Evolutionary conservation across 352 stramenopile genomes (phyloP), one percentile per base, ranked within the genome.

Genomic region (Phytophthora colocasiae): DNA sequence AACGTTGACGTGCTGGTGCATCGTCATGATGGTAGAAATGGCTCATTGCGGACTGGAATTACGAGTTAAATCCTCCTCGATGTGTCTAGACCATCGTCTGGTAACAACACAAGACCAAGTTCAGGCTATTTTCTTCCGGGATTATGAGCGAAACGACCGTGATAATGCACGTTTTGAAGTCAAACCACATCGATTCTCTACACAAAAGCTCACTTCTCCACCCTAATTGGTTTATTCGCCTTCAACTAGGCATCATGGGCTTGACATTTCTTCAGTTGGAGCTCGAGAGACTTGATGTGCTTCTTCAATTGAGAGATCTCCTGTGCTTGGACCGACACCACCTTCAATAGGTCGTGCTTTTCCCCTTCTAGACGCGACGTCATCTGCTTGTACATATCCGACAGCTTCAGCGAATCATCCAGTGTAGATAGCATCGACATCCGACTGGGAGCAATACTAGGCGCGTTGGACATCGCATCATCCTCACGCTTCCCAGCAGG

Each of bases 361-460:
- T 95, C 87, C 8, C 65, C 69, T 45, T 95, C 76, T n/a, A 95
- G 53, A 11, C 87, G 79, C 40, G 87, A 66, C 12, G 82, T 77
- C 85, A 93, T 95, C 58, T 90, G 80, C 61, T 93, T 92, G 78
- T 93, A 95, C 84, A 92, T 89, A 63, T 88, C 79, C 15, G 78
- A 85, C n/a, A 95, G 59, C 43, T 80, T 87, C 8, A 79, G 63
- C 19, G 78, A 85, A 56, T 91, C 81, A 32, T 89, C 83, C 12
- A 86, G 45, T 12, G 78, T 84, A 11, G 79, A 84, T 6, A 80
- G 46, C 67, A 76, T 73, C 22, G 72, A 80, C 58, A 69, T 76
- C 36, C 64, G 63, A 31, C 77, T 80, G 3, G 46, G 57, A 2
- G 71, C 66, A 14, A 78, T 50, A 41, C 77, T 79, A 11, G 69